Percentiles rank a stretch among this genome's conserved stretches.
phyloP scores from a whole-genome alignment of 352 stramenopile genomes.

The Phytophthora hybrid region DNA sequence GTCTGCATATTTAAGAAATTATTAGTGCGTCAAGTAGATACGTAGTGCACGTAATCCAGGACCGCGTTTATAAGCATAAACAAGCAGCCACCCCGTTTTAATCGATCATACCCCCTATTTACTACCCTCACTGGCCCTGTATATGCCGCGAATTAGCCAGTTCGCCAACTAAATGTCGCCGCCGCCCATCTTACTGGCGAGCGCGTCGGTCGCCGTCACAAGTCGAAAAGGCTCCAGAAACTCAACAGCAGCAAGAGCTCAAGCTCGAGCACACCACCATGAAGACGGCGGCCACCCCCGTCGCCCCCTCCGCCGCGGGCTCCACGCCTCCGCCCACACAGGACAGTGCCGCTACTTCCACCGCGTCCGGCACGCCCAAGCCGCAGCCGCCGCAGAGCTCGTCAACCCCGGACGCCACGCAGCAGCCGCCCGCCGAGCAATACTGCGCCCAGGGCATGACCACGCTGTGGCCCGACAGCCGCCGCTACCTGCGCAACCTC shows the following conservation, averaged over 20 bases:
- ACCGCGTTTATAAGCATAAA: background rate
- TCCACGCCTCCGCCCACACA: slow-evolving; percentile 20
- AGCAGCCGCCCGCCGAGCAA: background rate
- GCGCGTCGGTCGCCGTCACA: slow-evolving; percentile 11
- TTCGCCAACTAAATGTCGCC: slow-evolving; percentile 3
- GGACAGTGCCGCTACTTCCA: slow-evolving; percentile 4
- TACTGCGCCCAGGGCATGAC: slow-evolving; percentile 58
- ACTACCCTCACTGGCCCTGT: background rate
- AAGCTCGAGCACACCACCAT: slow-evolving; percentile 7
- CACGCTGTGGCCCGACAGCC: slow-evolving; percentile 72
- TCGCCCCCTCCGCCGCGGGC: slow-evolving; percentile 12
- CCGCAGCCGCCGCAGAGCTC: slow-evolving; percentile 12
- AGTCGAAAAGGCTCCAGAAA: slow-evolving; percentile 28
- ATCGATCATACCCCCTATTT: background rate
- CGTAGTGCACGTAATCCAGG: background rate
- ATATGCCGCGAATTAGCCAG: slow-evolving; percentile 3
- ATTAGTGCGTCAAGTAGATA: background rate
- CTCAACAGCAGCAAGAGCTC: background rate
- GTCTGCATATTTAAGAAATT: background rate
- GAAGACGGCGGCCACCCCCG: slow-evolving; percentile 46
- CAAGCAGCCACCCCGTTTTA: background rate
- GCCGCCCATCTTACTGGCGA: slow-evolving; percentile 1
- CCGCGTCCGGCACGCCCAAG: slow-evolving; percentile 14
- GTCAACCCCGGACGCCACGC: slow-evolving; percentile 20
- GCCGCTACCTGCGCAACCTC: slow-evolving; percentile 64